Percentiles rank a stretch among this genome's conserved stretches.
These are phyloP conservation scores for Rubia peregrina DNA, from an alignment of 305 asterid genomes.

Conservation along the genomic window DNA sequence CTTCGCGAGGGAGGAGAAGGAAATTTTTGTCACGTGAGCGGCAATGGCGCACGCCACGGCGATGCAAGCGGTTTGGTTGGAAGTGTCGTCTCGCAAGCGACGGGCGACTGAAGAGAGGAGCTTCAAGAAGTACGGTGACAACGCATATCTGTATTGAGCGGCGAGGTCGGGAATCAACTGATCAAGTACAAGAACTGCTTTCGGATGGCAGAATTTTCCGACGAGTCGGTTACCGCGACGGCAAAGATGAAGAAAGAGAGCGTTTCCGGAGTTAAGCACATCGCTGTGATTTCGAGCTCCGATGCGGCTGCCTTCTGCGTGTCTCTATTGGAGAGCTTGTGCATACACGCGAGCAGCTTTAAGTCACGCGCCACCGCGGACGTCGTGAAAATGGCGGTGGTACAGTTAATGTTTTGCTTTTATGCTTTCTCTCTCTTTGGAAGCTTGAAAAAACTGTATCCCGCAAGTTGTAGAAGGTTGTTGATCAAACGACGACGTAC, in stretches of 20 bases:
- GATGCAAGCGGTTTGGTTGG: slow-evolving; percentile 67
- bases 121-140: slow-evolving; percentile 61
- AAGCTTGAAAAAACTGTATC: slow-evolving; percentile 9
- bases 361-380: slow-evolving; percentile 54
- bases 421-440: not conserved
- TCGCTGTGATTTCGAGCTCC: slow-evolving; percentile 71
- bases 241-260: slow-evolving; percentile 59
- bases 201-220: slow-evolving; percentile 71
- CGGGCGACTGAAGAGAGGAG: slow-evolving; percentile 68
- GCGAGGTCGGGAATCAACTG: slow-evolving; percentile 34
- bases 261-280: slow-evolving; percentile 40
- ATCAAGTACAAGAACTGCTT: slow-evolving; percentile 65
- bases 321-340: slow-evolving; percentile 87
- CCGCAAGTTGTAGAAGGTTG: not conserved
- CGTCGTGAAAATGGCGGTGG: slow-evolving; percentile 28
- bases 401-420: not conserved
- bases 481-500: not conserved
- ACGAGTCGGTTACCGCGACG: slow-evolving; percentile 60
- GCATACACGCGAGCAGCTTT: slow-evolving; percentile 74
- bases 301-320: slow-evolving; percentile 69
- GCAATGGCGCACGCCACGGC: slow-evolving; percentile 62
- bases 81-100: slow-evolving; percentile 77
- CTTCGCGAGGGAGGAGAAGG: slow-evolving; percentile 50
- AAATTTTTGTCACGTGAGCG: slow-evolving; percentile 40
- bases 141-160: slow-evolving; percentile 50